Base-by-base conservation (phyloP, 805 yeast genomes). In the Zygotorulaspora florentina region DNA sequence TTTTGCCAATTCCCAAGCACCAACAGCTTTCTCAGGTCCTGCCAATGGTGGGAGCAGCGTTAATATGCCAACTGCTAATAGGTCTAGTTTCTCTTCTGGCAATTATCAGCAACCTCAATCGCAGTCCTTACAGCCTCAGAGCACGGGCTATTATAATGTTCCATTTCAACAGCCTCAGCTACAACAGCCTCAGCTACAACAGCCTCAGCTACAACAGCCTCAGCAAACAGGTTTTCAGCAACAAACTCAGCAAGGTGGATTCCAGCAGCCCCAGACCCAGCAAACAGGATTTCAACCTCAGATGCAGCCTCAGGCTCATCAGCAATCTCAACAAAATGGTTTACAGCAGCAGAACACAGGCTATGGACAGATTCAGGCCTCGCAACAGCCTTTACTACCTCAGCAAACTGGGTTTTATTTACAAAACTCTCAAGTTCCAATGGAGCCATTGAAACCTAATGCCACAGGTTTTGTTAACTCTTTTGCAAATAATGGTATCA, bases 381-480 rank as follows among this genome's bases (percentile, higher is more conserved):
- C 45, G 10, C 40, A 46, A 36, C 62, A 61, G 62, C 61, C 62
- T 11, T 52, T 61, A 31, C 50, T 52, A 40, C 64, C 65, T 16
- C 66, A 62, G 47, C 75, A 71, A 39, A 74, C 80, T 12, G 80
- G 81, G 3, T 72, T 69, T 42, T 70, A 72, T 23, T 64, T 71
- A 13, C 69, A 59, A 40, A 61, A 59, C 13, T 67, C 64, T 40
- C 47, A 39, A 15, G 48, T 46, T 38, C 59, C 62, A 10, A 38
- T 64, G 17, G 64, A 64, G 54, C 63, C 70, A 47, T 50, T 64
- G 46, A 58, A 62, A 55, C 65, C 70, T 23, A 78, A 73, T 43
- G 74, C 74, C 4, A 75, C 80, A 2, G 80, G 79, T 2, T 74
- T 75, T 51, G 69, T 62, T 30, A 63, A 65, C 40, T 59, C 70